A percentile compares a stretch with the other conserved stretches of the same genome.
These are phyloP conservation scores for Neurospora sp. DNA, from an alignment of 495 filamentous ascomycete genomes.

Conservation along the genomic window DNA sequence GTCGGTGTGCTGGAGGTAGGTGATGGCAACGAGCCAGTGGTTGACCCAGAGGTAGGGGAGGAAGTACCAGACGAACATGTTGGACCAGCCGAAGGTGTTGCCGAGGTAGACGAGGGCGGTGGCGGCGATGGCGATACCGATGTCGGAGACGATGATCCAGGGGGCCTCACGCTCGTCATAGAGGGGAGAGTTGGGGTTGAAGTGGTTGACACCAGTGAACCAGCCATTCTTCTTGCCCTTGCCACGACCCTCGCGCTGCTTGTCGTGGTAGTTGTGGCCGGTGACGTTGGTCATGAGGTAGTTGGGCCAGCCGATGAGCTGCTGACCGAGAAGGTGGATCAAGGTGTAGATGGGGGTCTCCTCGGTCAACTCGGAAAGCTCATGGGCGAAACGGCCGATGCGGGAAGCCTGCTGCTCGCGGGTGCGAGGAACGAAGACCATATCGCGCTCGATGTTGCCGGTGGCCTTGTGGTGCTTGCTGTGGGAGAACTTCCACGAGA, in stretches of 20 bases:
- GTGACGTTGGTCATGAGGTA: conserved; percentile 85
- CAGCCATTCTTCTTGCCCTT: conserved; percentile 82
- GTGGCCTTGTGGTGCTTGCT: conserved; percentile 95
- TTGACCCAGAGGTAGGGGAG: conserved; percentile 96
- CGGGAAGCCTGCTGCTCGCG: conserved; percentile 63
- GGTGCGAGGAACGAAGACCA: conserved; percentile 92
- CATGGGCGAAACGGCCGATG: conserved; percentile 59
- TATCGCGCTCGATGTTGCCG: conserved; percentile 89
- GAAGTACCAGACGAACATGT: conserved; percentile 88
- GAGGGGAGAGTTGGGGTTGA: conserved; percentile 75
- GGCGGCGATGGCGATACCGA: conserved; percentile 56
- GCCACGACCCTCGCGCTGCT: conserved; percentile 72
- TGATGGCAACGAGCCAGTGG: conserved; percentile 89
- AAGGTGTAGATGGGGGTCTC: conserved; percentile 84
- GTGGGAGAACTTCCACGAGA: conserved; percentile 89
- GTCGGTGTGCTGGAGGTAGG: conserved; percentile 87
- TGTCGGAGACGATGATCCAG: conserved; percentile 72
- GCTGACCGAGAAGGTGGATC: conserved; percentile 63
- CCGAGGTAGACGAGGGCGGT: conserved; percentile 46
- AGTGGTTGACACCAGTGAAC: conserved; percentile 83
- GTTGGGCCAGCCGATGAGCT: conserved; percentile 81
- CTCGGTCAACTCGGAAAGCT: conserved; percentile 80
- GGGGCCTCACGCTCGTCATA: conserved; percentile 85
- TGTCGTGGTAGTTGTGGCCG: conserved; percentile 86
- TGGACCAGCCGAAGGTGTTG: conserved; percentile 70